A percentile compares a stretch with the other conserved stretches of the same genome.
Evolutionary conservation across 2,329 filamentous ascomycete species (phyloP).

Genomic region (Colletotrichum agaves): DNA sequence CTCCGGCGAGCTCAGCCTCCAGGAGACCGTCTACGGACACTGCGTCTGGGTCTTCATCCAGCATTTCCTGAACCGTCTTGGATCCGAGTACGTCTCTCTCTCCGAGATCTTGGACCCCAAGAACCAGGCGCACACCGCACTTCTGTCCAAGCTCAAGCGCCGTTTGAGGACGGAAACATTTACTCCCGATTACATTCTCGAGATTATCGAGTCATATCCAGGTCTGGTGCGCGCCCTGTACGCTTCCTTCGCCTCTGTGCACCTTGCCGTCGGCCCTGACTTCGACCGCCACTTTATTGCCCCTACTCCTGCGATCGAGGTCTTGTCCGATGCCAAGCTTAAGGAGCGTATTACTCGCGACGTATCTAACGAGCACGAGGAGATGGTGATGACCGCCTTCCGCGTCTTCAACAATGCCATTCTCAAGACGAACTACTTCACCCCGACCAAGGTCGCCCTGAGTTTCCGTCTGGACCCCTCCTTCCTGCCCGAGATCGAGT

Average conservation of each 20-base stretch:
- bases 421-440: conserved; percentile 97
- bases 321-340: conserved; percentile 79
- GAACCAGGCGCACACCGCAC: conserved; percentile 58
- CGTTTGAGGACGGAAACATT: conserved; percentile 96
- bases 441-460: conserved; percentile 96
- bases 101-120: conserved; percentile 81
- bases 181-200: conserved; percentile 96
- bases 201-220: conserved; percentile 94
- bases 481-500: conserved; percentile 92
- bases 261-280: conserved; percentile 69
- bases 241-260: conserved; percentile 88
- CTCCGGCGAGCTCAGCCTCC: conserved; percentile 85
- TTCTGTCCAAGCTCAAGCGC: conserved; percentile 82
- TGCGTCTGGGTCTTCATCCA: conserved; percentile 98
- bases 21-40: conserved; percentile 97
- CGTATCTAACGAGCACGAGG: conserved; percentile 93
- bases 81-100: conserved; percentile 89
- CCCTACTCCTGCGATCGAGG: conserved; percentile 69
- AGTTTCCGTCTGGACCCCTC: conserved; percentile 92
- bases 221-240: conserved; percentile 88
- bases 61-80: conserved; percentile 96
- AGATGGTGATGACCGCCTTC: conserved; percentile 98
- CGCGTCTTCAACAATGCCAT: conserved; percentile 93
- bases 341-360: conserved; percentile 82
- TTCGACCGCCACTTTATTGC: conserved; percentile 62